A percentile compares a stretch with the other conserved stretches of the same genome.
Evolutionary conservation across 148 eudicot genomes (phyloP).

Genomic region (Vaccinium corymbosum): DNA sequence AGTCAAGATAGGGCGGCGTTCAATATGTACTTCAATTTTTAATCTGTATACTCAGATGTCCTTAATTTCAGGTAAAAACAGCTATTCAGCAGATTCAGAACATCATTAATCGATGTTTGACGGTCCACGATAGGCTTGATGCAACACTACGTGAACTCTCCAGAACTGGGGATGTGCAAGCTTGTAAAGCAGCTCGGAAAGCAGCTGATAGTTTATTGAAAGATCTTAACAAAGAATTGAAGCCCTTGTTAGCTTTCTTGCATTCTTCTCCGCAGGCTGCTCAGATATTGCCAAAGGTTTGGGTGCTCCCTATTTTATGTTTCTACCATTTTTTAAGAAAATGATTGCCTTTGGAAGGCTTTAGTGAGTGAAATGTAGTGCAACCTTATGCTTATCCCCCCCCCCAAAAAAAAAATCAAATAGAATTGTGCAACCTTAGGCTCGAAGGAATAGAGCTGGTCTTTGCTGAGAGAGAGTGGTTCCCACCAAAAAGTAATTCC

Average conservation of each 20-base stretch:
- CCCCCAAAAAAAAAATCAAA: not conserved
- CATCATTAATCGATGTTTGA: constrained; percentile 53
- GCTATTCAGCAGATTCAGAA: constrained; percentile 67
- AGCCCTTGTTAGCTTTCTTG: constrained; percentile 66
- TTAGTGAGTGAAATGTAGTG: not conserved
- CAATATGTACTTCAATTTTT: not conserved
- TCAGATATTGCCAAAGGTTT: constrained; percentile 71
- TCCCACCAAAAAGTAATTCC: not conserved
- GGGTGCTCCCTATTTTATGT: constrained; percentile 2
- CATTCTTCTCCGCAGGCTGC: constrained; percentile 78
- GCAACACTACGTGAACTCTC: constrained; percentile 79
- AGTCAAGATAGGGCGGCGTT: constrained; percentile 1
- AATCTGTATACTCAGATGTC: not conserved
- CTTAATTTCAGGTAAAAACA: constrained; percentile 56
- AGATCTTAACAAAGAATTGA: constrained; percentile 83
- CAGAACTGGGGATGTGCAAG: constrained; percentile 80
- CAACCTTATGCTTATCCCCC: not conserved
- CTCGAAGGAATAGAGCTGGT: not conserved
- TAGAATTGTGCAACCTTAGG: constrained; percentile 1
- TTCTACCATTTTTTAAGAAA: not conserved
- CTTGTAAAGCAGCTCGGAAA: constrained; percentile 80
- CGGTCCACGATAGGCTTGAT: constrained; percentile 77
- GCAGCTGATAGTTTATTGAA: constrained; percentile 68
- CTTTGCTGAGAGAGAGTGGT: not conserved
- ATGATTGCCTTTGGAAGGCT: not conserved